phyloP scores from a whole-genome alignment of 768 basidiomycete genomes.

The Pleurotus ostreatus region DNA sequence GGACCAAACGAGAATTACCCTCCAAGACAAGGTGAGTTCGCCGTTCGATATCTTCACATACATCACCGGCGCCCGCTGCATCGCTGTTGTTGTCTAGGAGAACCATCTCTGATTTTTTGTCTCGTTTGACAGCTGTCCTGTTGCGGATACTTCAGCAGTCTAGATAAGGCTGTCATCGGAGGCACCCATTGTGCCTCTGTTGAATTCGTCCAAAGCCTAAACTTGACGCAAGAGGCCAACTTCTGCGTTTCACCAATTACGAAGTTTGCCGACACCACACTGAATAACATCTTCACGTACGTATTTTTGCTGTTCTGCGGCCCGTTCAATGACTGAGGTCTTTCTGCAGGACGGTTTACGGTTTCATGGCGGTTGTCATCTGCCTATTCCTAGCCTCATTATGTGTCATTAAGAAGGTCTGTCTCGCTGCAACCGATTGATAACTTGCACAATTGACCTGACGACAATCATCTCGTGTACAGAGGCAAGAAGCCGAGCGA shows the following conservation, averaged over 20 bases:
- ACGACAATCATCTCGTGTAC: constrained; percentile 11
- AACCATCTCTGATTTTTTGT: too few relatives aligned
- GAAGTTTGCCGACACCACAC: constrained; percentile 59
- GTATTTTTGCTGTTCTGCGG: constrained; percentile 22
- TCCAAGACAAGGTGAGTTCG: constrained; percentile 70
- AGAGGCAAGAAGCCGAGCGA: constrained; percentile 78
- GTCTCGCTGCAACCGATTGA: neutral
- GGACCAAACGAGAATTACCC: constrained; percentile 39
- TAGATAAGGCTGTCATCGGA: constrained; percentile 54
- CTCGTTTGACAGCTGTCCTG: constrained; percentile 54
- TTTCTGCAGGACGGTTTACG: constrained; percentile 53
- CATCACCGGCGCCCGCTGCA: too few relatives aligned
- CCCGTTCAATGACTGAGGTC: neutral
- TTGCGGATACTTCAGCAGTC: constrained; percentile 81
- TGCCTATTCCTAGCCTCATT: constrained; percentile 74
- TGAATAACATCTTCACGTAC: constrained; percentile 84
- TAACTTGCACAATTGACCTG: neutral
- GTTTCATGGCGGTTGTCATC: constrained; percentile 78
- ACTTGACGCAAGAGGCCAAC: constrained; percentile 33
- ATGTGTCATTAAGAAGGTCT: constrained; percentile 83
- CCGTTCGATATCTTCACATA: too few relatives aligned
- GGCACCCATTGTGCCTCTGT: constrained; percentile 53
- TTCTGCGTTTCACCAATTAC: constrained; percentile 77
- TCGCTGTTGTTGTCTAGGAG: too few relatives aligned
- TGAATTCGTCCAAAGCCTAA: constrained; percentile 36